Evolutionary conservation across 495 filamentous ascomycete species (phyloP).

Genomic region (Chaetomidium leptoderma): DNA sequence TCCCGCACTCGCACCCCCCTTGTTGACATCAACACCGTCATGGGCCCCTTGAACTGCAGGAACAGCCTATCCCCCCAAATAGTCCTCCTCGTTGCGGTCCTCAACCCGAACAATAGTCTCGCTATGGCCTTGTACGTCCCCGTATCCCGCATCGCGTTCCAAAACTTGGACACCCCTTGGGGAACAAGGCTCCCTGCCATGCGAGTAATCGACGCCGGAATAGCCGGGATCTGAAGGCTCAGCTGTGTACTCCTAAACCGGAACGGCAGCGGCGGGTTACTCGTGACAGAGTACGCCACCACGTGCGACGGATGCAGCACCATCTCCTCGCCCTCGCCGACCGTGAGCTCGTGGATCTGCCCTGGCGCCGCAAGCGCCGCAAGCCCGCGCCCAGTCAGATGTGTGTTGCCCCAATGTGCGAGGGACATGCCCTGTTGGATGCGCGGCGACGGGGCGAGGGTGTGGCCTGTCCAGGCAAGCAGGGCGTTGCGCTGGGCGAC

Average conservation of each 20-base stretch:
- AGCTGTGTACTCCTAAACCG: slow-evolving; percentile 74
- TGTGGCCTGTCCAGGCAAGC: slow-evolving; percentile 93
- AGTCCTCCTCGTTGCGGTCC: slow-evolving; percentile 69
- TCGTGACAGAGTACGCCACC: slow-evolving; percentile 77
- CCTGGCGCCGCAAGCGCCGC: slow-evolving; percentile 79
- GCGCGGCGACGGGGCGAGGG: slow-evolving; percentile 67
- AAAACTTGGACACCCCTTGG: slow-evolving; percentile 59
- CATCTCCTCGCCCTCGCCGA: slow-evolving; percentile 79
- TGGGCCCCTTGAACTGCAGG: slow-evolving; percentile 80
- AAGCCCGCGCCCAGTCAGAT: slow-evolving; percentile 80
- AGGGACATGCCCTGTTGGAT: slow-evolving; percentile 71
- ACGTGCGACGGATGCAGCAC: slow-evolving; percentile 83
- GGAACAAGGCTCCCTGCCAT: slow-evolving; percentile 32
- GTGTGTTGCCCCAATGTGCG: slow-evolving; percentile 85
- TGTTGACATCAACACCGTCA: slow-evolving; percentile 79
- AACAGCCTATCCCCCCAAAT: slow-evolving; percentile 97
- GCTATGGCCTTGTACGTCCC: slow-evolving; percentile 64
- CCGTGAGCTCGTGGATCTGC: slow-evolving; percentile 74
- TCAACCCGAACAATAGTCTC: slow-evolving; percentile 55
- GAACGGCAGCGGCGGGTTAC: slow-evolving; percentile 71
- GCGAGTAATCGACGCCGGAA: slow-evolving; percentile 50
- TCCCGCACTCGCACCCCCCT: slow-evolving; percentile 72
- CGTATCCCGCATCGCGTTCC: slow-evolving; percentile 63
- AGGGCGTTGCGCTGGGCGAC: slow-evolving; percentile 77
- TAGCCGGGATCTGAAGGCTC: slow-evolving; percentile 71